Evolutionary conservation across 768 basidiomycete genomes (phyloP).

Genomic region (Boletus barrowsii): DNA sequence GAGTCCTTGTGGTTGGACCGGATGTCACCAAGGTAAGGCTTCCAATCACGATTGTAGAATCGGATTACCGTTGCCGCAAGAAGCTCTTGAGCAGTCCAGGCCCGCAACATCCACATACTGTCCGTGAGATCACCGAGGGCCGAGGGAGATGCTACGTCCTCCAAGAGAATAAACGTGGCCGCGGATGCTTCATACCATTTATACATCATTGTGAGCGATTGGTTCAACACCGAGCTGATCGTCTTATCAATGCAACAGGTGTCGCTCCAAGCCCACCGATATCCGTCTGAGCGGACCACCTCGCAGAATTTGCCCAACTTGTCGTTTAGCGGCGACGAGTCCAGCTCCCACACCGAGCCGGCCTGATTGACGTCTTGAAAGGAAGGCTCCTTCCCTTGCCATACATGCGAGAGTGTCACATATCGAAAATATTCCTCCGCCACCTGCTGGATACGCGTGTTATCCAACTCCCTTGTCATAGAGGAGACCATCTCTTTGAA

Average conservation of each 20-base stretch:
- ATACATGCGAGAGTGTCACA: constrained; percentile 12
- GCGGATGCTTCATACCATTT: constrained; percentile 10
- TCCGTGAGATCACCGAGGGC: neutral
- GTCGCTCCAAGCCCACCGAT: too few species aligned
- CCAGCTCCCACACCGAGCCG: too few species aligned
- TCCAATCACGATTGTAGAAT: constrained; percentile 9
- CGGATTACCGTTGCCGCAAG: constrained; percentile 6
- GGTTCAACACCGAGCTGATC: constrained; percentile 1
- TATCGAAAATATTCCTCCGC: constrained; percentile 6
- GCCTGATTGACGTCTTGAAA: constrained; percentile 5
- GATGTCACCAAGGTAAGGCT: constrained; percentile 6
- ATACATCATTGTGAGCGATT: constrained; percentile 14
- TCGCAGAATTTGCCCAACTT: too few species aligned
- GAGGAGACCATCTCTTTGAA: constrained; percentile 10
- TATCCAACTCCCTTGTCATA: constrained; percentile 1
- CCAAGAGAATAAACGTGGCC: constrained; percentile 1
- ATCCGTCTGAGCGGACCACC: too few species aligned
- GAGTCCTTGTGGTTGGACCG: constrained; percentile 7
- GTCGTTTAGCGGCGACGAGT: too few species aligned
- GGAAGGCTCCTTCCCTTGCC: constrained; percentile 10
- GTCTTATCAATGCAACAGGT: constrained; percentile 15
- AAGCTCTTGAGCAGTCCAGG: constrained; percentile 15
- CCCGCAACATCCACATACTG: constrained; percentile 11
- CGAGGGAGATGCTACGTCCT: neutral
- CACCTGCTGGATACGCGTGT: neutral